A percentile compares a stretch with the other conserved stretches of the same genome.
These are phyloP conservation scores for Phaeosphaeriaceae sp. DNA, from an alignment of 2,329 filamentous ascomycete species.

Conservation along the genomic window DNA sequence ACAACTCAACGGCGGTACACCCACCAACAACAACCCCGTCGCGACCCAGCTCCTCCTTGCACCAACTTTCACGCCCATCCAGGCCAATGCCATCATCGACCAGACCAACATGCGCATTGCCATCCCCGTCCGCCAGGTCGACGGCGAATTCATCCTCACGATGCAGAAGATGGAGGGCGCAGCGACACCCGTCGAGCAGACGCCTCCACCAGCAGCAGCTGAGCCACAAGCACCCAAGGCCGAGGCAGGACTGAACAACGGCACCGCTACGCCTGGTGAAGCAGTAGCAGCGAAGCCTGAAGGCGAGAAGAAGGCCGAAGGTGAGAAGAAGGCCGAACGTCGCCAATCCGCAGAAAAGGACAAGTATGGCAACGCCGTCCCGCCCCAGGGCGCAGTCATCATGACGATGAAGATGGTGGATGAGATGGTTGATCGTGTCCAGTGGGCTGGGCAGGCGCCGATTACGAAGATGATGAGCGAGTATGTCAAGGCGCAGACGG, in stretches of 20 bases:
- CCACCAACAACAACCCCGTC: conserved; percentile 43
- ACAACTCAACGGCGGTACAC: conserved; percentile 33
- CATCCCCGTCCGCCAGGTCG: conserved; percentile 43
- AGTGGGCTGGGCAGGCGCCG: conserved; percentile 39
- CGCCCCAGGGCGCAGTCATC: conserved; percentile 35
- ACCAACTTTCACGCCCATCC: conserved; percentile 46
- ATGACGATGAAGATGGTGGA: conserved; percentile 46
- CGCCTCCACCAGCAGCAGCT: conserved; percentile 9
- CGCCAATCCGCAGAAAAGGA: conserved; percentile 26
- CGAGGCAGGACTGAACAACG: background rate
- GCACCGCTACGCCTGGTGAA: background rate
- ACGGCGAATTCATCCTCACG: conserved; percentile 47
- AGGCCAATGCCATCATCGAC: conserved; percentile 44
- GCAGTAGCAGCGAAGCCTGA: too few relatives aligned
- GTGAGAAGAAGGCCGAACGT: conserved; percentile 20
- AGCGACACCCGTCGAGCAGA: conserved; percentile 13
- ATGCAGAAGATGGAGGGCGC: conserved; percentile 35
- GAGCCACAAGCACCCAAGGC: conserved; percentile 5
- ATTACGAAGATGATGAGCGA: conserved; percentile 46
- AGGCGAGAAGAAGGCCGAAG: conserved; percentile 20
- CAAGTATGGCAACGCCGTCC: conserved; percentile 24
- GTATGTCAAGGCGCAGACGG: conserved; percentile 37
- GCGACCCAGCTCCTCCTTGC: conserved; percentile 42
- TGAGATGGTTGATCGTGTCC: conserved; percentile 34
- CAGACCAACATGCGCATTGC: conserved; percentile 46